These are phyloP conservation scores for Plantago lanceolata DNA, from an alignment of 305 asterid genomes.

Conservation along the genomic window DNA sequence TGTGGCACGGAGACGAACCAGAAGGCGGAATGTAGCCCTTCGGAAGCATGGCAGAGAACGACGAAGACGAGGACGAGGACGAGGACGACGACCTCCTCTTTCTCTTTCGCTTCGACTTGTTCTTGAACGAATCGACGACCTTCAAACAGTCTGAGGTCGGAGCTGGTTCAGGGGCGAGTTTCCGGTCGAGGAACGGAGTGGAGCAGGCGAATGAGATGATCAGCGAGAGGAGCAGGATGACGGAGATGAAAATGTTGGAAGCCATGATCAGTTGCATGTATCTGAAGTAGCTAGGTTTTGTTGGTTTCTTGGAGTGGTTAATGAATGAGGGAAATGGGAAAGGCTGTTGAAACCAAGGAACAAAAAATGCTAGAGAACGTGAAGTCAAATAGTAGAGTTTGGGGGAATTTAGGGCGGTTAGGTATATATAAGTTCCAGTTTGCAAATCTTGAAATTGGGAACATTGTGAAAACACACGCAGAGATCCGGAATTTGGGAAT, in stretches of 20 bases:
- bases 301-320: slow-evolving; percentile 10
- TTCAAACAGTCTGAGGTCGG: slow-evolving; percentile 2
- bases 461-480: background rate
- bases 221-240: slow-evolving; percentile 10
- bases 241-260: background rate
- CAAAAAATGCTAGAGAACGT: background rate
- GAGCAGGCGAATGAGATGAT: slow-evolving; percentile 18
- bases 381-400: slow-evolving; percentile 1
- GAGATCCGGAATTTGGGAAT: slow-evolving; percentile 18
- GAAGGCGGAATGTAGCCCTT: slow-evolving; percentile 78
- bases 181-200: background rate
- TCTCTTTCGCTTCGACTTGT: slow-evolving; percentile 16
- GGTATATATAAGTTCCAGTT: background rate
- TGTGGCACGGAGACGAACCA: slow-evolving; percentile 71
- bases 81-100: slow-evolving; percentile 29
- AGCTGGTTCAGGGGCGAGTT: slow-evolving; percentile 2
- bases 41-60: slow-evolving; percentile 60
- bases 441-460: background rate
- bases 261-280: background rate
- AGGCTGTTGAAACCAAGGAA: slow-evolving; percentile 16
- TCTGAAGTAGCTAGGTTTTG: background rate
- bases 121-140: slow-evolving; percentile 17
- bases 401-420: background rate
- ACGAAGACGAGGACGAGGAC: background rate
- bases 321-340: background rate